Evolutionary conservation across 495 filamentous ascomycete genomes (phyloP).

Genomic region (Xylaria grammica): DNA sequence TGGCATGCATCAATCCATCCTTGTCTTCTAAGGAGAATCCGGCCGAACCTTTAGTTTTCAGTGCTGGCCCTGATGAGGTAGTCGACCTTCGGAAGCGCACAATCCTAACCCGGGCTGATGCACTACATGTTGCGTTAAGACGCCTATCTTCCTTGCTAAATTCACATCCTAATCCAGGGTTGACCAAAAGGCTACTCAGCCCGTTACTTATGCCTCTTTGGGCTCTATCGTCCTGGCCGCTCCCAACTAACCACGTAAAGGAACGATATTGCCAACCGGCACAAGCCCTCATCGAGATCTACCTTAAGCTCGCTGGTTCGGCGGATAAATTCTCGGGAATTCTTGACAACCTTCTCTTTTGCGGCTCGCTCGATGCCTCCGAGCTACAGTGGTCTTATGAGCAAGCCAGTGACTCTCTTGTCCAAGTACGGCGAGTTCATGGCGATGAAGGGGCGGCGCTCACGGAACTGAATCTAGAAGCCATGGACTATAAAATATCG

Average conservation of each 20-base stretch:
- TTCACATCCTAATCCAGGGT: slow-evolving; percentile 73
- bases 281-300: slow-evolving; percentile 48
- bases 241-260: slow-evolving; percentile 26
- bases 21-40: slow-evolving; percentile 30
- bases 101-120: slow-evolving; percentile 47
- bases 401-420: slow-evolving; percentile 24
- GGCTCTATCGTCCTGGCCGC: slow-evolving; percentile 65
- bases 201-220: slow-evolving; percentile 72
- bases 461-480: slow-evolving; percentile 28
- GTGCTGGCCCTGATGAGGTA: slow-evolving; percentile 36
- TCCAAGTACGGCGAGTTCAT: slow-evolving; percentile 34
- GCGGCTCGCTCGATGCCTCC: slow-evolving; percentile 37
- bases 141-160: slow-evolving; percentile 63
- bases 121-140: slow-evolving; percentile 56
- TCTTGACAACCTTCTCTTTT: slow-evolving; percentile 47
- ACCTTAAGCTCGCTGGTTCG: slow-evolving; percentile 52
- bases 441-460: slow-evolving; percentile 6
- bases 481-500: slow-evolving; percentile 43
- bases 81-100: slow-evolving; percentile 46
- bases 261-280: slow-evolving; percentile 46
- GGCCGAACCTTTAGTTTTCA: slow-evolving; percentile 24
- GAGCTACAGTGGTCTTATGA: slow-evolving; percentile 47
- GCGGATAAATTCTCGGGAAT: slow-evolving; percentile 47
- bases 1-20: slow-evolving; percentile 64
- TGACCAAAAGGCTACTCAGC: slow-evolving; percentile 71